Base-by-base conservation (phyloP, 208 protist genomes). In the Novymonas esmeraldas region DNA sequence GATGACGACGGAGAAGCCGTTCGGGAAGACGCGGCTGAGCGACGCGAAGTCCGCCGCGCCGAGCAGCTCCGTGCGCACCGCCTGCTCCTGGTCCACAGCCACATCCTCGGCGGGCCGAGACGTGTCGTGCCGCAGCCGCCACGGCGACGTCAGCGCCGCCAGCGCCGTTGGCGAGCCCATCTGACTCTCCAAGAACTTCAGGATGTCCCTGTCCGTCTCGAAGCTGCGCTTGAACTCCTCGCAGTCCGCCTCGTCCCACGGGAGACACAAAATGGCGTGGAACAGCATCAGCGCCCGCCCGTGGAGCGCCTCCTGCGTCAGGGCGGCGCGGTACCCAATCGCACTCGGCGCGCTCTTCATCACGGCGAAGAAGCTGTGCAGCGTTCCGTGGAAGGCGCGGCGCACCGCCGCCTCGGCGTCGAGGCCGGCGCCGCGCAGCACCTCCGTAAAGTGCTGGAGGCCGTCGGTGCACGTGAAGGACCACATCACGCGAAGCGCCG, bases 1-100 rank as follows among this genome's bases (percentile, higher is more conserved):
- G 46, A 95, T 87, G 29, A 70, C 65, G 36, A 95, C 83, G 50
- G 89, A 93, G 64, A 97, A 97, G 44, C 72, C 80, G 73, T 95
- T 97, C 41, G 87, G 84, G 46, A 84, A 84, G 57, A 93, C 72
- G 46, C 80, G 84, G 54, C 83, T 91, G 26, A 93, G 77, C 7
- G 84, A 93, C 11, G 55, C 50, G 45, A 92, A 68, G 52, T 94
- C 91, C 3, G 82, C 78, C 16, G 74, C 66, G 38, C 82, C 85
- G 22, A 94, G 76, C 10, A 84, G 70, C 50, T 92, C 85, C 44
- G 64, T 66, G 69, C 75, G 82, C 16, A 76, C n/a, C 20, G 57
- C 61, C 51, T 57, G 60, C 44, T 89, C 80, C 41, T 83, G 76
- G 24, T 51, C 58, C 13, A 39, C 38, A n/a, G 56, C 56, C 61